These are phyloP conservation scores for Excoecaria agallocha DNA, from an alignment of 345 rosid genomes.

Conservation along the genomic window DNA sequence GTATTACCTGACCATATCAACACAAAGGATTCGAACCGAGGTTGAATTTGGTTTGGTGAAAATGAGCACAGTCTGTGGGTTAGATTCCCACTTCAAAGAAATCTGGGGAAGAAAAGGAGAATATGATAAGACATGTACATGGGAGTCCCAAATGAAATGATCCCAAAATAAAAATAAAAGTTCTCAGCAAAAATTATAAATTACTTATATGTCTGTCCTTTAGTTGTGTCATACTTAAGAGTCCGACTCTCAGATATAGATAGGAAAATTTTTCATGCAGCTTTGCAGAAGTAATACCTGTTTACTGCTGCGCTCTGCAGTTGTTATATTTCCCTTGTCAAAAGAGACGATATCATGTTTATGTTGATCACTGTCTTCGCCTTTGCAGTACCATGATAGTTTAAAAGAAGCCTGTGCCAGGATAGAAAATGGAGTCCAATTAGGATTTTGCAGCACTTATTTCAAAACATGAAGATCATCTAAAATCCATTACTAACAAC, in stretches of 20 bases:
- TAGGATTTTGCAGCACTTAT: slow-evolving; percentile 11
- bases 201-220: background rate
- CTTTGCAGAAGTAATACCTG: slow-evolving; percentile 51
- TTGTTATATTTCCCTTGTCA: slow-evolving; percentile 87
- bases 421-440: slow-evolving; percentile 21
- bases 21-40: slow-evolving; percentile 72
- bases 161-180: background rate
- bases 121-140: slow-evolving; percentile 19
- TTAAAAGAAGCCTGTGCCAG: slow-evolving; percentile 87
- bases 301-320: slow-evolving; percentile 88
- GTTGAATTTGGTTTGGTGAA: slow-evolving; percentile 86
- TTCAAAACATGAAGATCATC: slow-evolving; percentile 3
- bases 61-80: slow-evolving; percentile 85
- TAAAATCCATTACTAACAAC: background rate
- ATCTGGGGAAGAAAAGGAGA: slow-evolving; percentile 59
- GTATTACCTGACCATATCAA: slow-evolving; percentile 79
- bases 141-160: slow-evolving; percentile 15
- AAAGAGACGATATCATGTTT: slow-evolving; percentile 93
- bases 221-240: background rate
- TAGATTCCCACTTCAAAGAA: slow-evolving; percentile 88
- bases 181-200: background rate
- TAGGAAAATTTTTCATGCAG: background rate
- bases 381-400: slow-evolving; percentile 93
- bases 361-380: slow-evolving; percentile 80
- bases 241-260: background rate